These are phyloP conservation scores for Styphnolobium japonicum DNA, from an alignment of 306 rosid genomes.

Conservation along the genomic window DNA sequence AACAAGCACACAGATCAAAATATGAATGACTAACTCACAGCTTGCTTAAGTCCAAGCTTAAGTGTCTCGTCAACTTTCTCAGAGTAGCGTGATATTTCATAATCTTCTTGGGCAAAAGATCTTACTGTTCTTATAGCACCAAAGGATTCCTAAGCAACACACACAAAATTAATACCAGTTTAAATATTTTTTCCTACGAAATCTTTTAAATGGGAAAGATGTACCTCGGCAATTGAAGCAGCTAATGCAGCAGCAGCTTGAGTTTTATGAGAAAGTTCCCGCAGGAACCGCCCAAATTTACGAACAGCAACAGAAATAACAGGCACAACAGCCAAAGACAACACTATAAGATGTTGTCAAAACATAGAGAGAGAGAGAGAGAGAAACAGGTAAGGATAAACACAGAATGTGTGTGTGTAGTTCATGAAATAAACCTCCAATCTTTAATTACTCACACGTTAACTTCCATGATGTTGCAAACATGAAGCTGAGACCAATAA, in stretches of 20 bases:
- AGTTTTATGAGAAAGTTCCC: slow-evolving; percentile 80
- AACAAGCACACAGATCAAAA: slow-evolving; percentile 8
- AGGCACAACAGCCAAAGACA: slow-evolving; percentile 80
- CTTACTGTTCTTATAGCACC: slow-evolving; percentile 84
- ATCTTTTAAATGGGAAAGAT: slow-evolving; percentile 5
- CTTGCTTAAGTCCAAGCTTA: slow-evolving; percentile 73
- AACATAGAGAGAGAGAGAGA: background rate
- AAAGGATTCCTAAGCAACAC: slow-evolving; percentile 64
- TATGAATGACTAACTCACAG: slow-evolving; percentile 49
- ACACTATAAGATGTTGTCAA: slow-evolving; percentile 37
- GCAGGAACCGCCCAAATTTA: slow-evolving; percentile 74
- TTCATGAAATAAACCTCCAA: slow-evolving; percentile 4
- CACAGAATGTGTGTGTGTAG: background rate
- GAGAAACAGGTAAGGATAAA: slow-evolving; percentile 21
- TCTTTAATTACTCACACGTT: slow-evolving; percentile 56
- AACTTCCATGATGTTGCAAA: slow-evolving; percentile 74
- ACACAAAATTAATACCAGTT: slow-evolving; percentile 12
- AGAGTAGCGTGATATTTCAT: slow-evolving; percentile 64
- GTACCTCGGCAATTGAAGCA: slow-evolving; percentile 81
- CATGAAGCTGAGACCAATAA: slow-evolving; percentile 77
- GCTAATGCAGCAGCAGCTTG: slow-evolving; percentile 86
- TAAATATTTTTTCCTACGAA: background rate
- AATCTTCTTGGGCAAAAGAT: slow-evolving; percentile 75
- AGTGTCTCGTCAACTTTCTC: slow-evolving; percentile 76
- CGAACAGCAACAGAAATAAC: slow-evolving; percentile 70